Conservation (phyloP, 2,329 filamentous ascomycete genomes). For the Ustilaginoidea virens region DNA sequence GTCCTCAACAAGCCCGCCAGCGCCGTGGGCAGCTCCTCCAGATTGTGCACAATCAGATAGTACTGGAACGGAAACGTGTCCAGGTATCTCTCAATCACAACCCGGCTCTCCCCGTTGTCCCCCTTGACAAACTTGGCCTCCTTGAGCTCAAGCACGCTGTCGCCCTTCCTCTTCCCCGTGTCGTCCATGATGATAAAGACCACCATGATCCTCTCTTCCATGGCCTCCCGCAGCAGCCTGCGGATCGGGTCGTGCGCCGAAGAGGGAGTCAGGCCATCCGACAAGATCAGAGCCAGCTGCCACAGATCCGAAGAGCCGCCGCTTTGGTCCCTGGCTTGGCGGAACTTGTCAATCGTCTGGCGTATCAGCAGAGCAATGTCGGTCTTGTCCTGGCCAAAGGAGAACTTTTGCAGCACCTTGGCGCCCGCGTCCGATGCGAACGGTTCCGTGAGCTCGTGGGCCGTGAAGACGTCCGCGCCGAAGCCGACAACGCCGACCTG, state of each 20-base stretch:
- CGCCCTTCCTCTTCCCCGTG: conserved; percentile 27
- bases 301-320: conserved; percentile 56
- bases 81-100: conserved; percentile 80
- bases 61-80: conserved; percentile 96
- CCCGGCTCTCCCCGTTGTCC: conserved; percentile 39
- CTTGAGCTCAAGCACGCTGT: conserved; percentile 75
- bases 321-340: conserved; percentile 51
- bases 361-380: conserved; percentile 69
- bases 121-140: conserved; percentile 70
- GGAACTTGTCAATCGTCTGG: conserved; percentile 68
- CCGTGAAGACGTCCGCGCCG: conserved; percentile 67
- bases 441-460: conserved; percentile 70
- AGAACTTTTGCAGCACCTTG: conserved; percentile 71
- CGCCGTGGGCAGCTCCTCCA: conserved; percentile 79
- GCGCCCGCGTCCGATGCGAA: conserved; percentile 65
- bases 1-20: conserved; percentile 79
- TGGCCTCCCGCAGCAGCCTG: conserved; percentile 68
- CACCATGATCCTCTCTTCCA: conserved; percentile 92
- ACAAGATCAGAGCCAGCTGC: conserved; percentile 89
- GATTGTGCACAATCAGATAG: conserved; percentile 85
- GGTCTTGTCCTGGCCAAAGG: conserved; percentile 72
- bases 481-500: conserved; percentile 88
- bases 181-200: conserved; percentile 94
- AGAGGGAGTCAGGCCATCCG: conserved; percentile 79
- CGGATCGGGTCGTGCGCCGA: conserved; percentile 69